These are phyloP conservation scores for Diaporthe sp. DNA, from an alignment of 2,329 filamentous ascomycete genomes.

Conservation along the genomic window DNA sequence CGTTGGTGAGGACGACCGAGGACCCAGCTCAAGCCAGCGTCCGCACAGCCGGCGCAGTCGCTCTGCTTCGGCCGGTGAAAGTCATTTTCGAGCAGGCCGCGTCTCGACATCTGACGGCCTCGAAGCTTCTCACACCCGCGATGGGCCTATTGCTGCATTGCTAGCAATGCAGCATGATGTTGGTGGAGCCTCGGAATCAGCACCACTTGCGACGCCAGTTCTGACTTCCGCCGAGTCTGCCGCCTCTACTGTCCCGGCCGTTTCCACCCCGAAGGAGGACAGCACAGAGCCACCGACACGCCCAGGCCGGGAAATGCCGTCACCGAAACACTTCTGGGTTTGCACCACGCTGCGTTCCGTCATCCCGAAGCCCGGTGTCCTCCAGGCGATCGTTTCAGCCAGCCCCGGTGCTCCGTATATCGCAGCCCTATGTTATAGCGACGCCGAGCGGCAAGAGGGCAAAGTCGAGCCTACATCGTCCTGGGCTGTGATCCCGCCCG, in stretches of 20 bases:
- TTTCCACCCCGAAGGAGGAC: slow-evolving; percentile 8
- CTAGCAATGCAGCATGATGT: slow-evolving; percentile 46
- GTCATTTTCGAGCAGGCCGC: slow-evolving; percentile 46
- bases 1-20: slow-evolving; percentile 28
- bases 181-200: slow-evolving; percentile 37
- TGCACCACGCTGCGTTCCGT: slow-evolving; percentile 50
- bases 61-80: slow-evolving; percentile 25
- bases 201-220: slow-evolving; percentile 43
- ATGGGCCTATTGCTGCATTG: slow-evolving; percentile 50
- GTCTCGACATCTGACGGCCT: slow-evolving; percentile 47
- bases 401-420: slow-evolving; percentile 49
- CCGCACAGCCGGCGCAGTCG: slow-evolving; percentile 44
- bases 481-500: slow-evolving; percentile 50
- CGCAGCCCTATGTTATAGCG: slow-evolving; percentile 49
- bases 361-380: slow-evolving; percentile 53
- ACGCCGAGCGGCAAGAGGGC: slow-evolving; percentile 51
- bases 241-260: slow-evolving; percentile 12
- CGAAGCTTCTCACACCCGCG: slow-evolving; percentile 48
- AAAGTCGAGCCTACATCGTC: slow-evolving; percentile 45
- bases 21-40: slow-evolving; percentile 8
- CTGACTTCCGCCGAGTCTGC: slow-evolving; percentile 43
- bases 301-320: slow-evolving; percentile 41
- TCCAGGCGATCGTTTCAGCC: slow-evolving; percentile 49
- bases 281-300: slow-evolving; percentile 1
- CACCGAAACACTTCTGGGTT: slow-evolving; percentile 51